Evolutionary conservation across 192 early-diverging fungal species (phyloP), one percentile per base, ranked within the genome.

Genomic region (Kappamyces sp.): DNA sequence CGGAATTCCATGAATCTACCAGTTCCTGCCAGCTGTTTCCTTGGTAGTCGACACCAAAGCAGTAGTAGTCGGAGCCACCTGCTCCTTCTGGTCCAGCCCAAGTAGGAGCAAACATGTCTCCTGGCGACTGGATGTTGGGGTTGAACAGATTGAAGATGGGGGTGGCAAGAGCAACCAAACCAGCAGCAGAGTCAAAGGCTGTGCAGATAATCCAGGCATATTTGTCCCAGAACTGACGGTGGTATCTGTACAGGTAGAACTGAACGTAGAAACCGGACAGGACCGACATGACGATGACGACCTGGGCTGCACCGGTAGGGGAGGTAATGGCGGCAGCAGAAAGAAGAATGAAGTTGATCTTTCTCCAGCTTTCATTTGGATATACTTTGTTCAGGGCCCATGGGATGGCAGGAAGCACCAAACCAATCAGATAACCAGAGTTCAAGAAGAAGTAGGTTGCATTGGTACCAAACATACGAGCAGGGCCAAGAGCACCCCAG

Each of bases 401-500:
- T 71, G 62, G 48, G 23, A 54, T 3, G n/a, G 63, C 5, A 35
- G 67, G 67, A 5, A 68, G 51, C 12, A 66, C 15, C 3, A 70
- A 50, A 1, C 68, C 68, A 50, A 52, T 38, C 15, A 43, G 48
- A 57, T 66, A 70, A 15, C 64, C 68, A 31, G 38, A 7, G 6
- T 52, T 42, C 31, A 57, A 46, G 32, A 41, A 47, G 43, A 40
- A 42, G 49, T 70, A 70, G 1, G 51, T 15, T 23, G 64, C 13
- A 6, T 36, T 43, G 7, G 31, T 36, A 1, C 64, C 63, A 49
- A 70, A 47, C 50, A 70, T 54, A n/a, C 58, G 37, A n/a, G 49
- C 42, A 7, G 89, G 85, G 34, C 82, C 83, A 51, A 91, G 85
- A 6, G 82, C 78, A 34, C 89, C 89, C 87, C 87, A 91, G 50